Evolutionary conservation across 305 asterid genomes (phyloP).

Genomic region (Rubia balearica): DNA sequence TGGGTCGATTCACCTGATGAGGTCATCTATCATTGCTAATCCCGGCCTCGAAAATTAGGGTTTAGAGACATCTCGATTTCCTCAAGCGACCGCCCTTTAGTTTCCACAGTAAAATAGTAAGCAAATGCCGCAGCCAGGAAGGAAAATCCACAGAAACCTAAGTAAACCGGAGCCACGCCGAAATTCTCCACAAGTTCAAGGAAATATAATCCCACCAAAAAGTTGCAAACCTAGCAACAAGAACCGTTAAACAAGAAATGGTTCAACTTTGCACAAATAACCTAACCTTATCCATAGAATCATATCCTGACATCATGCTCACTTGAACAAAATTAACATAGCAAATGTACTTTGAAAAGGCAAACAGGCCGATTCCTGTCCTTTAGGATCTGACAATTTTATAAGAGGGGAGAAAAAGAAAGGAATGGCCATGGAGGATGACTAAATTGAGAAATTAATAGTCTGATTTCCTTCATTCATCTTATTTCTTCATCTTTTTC

Average conservation of each 20-base stretch:
- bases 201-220: constrained; percentile 75
- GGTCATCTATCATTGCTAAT: constrained; percentile 10
- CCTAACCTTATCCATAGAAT: neutral
- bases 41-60: constrained; percentile 22
- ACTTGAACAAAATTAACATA: neutral
- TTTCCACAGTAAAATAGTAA: constrained; percentile 52
- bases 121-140: constrained; percentile 65
- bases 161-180: constrained; percentile 62
- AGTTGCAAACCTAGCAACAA: constrained; percentile 60
- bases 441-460: neutral
- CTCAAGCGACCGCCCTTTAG: constrained; percentile 77
- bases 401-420: neutral
- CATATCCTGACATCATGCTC: neutral
- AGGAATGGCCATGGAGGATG: neutral
- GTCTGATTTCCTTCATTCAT: neutral
- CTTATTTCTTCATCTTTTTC: neutral
- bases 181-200: constrained; percentile 60
- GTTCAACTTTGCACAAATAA: neutral
- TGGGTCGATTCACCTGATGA: neutral
- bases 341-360: neutral
- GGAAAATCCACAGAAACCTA: constrained; percentile 55
- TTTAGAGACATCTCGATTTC: constrained; percentile 70
- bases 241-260: constrained; percentile 14
- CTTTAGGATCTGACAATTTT: neutral
- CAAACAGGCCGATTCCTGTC: neutral